Evolutionary conservation across 2,329 filamentous ascomycete species (phyloP).

Genomic region (Taxawa tesnikishii): DNA sequence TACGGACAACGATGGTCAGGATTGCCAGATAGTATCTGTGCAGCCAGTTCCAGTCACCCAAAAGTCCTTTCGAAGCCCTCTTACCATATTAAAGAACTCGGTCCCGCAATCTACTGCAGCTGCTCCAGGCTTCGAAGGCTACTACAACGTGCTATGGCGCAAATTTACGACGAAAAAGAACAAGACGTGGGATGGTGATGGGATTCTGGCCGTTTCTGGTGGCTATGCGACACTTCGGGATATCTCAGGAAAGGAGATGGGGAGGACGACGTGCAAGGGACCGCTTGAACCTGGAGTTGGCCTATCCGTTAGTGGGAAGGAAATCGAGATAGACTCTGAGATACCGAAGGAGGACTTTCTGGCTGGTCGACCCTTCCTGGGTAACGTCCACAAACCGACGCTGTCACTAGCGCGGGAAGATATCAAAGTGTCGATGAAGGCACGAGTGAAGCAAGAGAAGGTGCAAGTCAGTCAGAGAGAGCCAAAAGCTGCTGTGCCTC

Average conservation of each 20-base stretch:
- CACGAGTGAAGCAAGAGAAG: conserved; percentile 18
- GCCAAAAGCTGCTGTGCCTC: conserved; percentile 24
- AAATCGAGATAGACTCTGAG: conserved; percentile 53
- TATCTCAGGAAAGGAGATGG: conserved; percentile 50
- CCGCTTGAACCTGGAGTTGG: conserved; percentile 47
- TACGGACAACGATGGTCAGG: conserved; percentile 11
- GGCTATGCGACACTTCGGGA: conserved; percentile 51
- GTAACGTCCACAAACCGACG: conserved; percentile 14
- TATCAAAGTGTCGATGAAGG: conserved; percentile 19
- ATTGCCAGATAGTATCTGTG: conserved; percentile 11
- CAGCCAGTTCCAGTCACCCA: conserved; percentile 13
- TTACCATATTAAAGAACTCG: conserved; percentile 12
- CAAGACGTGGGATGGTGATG: conserved; percentile 68
- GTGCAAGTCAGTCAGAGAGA: conserved; percentile 26
- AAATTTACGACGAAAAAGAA: conserved; percentile 61
- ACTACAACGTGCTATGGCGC: conserved; percentile 41
- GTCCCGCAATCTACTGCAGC: conserved; percentile 17
- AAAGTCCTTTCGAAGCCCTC: conserved; percentile 12
- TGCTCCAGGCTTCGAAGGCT: conserved; percentile 20
- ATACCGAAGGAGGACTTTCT: conserved; percentile 44
- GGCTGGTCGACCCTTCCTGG: conserved; percentile 16
- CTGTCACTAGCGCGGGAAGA: conserved; percentile 18
- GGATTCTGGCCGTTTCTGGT: conserved; percentile 44
- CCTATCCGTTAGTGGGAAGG: conserved; percentile 53
- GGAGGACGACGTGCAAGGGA: conserved; percentile 42